Conservation (phyloP, 257 asterid species). For the Sherardia arvensis region DNA sequence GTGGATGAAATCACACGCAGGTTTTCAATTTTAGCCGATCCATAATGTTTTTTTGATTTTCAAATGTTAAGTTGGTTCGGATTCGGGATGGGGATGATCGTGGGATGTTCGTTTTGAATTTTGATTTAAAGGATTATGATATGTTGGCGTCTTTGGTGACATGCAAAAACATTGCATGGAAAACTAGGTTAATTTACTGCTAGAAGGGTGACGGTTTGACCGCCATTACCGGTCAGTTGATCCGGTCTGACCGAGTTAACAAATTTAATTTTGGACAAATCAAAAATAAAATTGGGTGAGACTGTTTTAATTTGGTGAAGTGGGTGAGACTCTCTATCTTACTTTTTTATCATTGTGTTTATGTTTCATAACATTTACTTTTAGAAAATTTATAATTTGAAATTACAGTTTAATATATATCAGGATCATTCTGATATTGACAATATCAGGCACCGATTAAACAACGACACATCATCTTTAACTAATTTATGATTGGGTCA, state of each 20-base stretch:
- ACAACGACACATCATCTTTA: too few relatives aligned
- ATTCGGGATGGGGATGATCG: not conserved
- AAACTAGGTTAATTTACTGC: not conserved
- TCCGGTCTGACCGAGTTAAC: not conserved
- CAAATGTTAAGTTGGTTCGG: not conserved
- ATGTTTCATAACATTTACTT: too few relatives aligned
- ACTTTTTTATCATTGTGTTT: too few relatives aligned
- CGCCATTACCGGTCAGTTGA: not conserved
- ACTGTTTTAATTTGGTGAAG: too few relatives aligned
- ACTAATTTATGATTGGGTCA: too few relatives aligned
- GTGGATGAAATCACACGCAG: conserved; percentile 7
- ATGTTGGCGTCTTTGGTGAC: not conserved
- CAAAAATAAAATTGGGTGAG: too few relatives aligned
- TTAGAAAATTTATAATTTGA: too few relatives aligned
- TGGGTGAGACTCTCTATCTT: too few relatives aligned
- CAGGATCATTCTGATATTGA: too few relatives aligned
- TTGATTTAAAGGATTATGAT: not conserved
- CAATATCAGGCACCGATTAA: too few relatives aligned
- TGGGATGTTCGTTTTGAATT: not conserved
- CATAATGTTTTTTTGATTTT: not conserved
- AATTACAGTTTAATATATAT: too few relatives aligned
- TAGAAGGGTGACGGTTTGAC: not conserved
- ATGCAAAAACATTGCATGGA: not conserved
- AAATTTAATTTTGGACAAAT: too few relatives aligned
- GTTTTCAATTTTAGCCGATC: conserved; percentile 5